These are phyloP conservation scores for Penicillium paneum DNA, from an alignment of 2,329 filamentous ascomycete genomes.

Conservation along the genomic window DNA sequence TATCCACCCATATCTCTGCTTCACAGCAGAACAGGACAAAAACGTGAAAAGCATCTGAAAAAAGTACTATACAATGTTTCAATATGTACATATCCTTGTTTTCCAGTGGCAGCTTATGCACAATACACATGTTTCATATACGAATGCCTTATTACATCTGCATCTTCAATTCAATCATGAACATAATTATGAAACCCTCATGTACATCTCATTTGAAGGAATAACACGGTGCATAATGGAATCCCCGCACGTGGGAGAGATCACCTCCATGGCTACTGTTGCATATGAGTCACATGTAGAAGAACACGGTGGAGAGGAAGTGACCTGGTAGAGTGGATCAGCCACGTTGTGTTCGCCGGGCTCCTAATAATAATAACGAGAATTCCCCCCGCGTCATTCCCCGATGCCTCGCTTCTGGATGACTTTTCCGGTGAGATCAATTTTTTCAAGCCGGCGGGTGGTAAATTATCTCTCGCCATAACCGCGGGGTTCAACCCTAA, in stretches of 20 bases:
- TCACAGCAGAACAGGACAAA: neutral
- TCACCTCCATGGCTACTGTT: too few relatives aligned
- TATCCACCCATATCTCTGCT: neutral
- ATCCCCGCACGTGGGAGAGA: neutral
- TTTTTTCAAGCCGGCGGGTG: too few relatives aligned
- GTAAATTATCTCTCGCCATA: too few relatives aligned
- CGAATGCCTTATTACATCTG: neutral
- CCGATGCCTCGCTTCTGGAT: too few relatives aligned
- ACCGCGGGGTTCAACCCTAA: too few relatives aligned
- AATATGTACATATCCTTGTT: neutral
- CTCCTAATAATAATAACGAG: too few relatives aligned
- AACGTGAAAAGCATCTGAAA: neutral
- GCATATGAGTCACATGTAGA: too few relatives aligned
- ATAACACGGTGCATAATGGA: constrained; percentile 2
- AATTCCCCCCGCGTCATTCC: too few relatives aligned
- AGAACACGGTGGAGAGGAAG: too few relatives aligned
- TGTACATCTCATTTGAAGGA: neutral
- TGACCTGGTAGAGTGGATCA: too few relatives aligned
- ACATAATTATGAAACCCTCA: neutral
- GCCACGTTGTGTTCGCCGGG: too few relatives aligned
- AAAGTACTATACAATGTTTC: neutral
- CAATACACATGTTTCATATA: neutral
- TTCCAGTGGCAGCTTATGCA: neutral
- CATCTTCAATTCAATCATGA: neutral
- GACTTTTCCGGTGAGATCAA: too few relatives aligned